Evolutionary conservation across 106 monocot genomes (phyloP).

Genomic region (Allium cepa): DNA sequence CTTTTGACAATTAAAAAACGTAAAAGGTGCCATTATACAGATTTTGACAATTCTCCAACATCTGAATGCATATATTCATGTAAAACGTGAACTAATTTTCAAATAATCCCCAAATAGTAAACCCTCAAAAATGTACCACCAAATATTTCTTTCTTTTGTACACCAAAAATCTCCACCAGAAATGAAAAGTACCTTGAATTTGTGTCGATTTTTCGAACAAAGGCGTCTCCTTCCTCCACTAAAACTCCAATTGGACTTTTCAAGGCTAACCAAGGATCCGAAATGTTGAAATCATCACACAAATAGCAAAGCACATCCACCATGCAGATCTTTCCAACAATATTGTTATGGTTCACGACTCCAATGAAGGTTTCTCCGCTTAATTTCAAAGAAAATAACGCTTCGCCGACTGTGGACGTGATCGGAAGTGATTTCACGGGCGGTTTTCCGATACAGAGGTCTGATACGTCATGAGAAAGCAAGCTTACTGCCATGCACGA

Average conservation of each 20-base stretch:
- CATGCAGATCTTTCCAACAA: constrained; percentile 43
- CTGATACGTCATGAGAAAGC: constrained; percentile 47
- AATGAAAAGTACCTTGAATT: constrained; percentile 37
- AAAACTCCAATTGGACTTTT: constrained; percentile 37
- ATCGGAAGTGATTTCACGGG: constrained; percentile 38
- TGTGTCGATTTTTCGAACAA: constrained; percentile 28
- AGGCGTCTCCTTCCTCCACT: constrained; percentile 11
- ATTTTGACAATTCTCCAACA: too few species aligned
- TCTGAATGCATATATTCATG: too few species aligned
- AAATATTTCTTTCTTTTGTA: too few species aligned
- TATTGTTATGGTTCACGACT: background rate
- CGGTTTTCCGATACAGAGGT: constrained; percentile 88
- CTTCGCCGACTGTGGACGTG: constrained; percentile 44
- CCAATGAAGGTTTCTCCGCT: constrained; percentile 12
- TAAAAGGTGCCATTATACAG: too few species aligned
- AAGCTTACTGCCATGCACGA: constrained; percentile 64
- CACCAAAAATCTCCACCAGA: too few species aligned
- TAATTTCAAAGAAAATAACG: constrained; percentile 26
- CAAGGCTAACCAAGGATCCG: constrained; percentile 24
- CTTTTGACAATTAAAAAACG: too few species aligned
- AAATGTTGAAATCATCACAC: constrained; percentile 27
- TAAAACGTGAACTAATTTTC: too few species aligned
- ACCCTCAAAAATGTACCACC: background rate
- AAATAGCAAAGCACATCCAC: constrained; percentile 72
- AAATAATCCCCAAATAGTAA: background rate